Conservation (phyloP, 129 eudicot genomes). For the Escallonia rubra region DNA sequence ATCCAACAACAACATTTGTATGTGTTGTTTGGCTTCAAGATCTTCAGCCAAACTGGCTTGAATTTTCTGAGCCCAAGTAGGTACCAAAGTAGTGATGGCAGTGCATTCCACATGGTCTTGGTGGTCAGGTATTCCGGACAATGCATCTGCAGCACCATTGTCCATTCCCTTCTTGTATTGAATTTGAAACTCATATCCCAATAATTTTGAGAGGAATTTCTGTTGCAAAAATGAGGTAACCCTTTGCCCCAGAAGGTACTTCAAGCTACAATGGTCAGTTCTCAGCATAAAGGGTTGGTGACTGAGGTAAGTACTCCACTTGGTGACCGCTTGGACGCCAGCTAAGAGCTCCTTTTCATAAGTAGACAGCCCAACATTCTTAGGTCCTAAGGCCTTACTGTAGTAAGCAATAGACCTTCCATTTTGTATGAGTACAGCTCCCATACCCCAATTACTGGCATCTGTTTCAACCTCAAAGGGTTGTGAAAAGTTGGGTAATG, state of each 20-base stretch:
- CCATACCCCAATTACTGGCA: background rate
- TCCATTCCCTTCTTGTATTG: background rate
- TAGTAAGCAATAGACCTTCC: conserved; percentile 3
- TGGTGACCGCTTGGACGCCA: background rate
- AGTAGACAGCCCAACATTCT: background rate
- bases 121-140: background rate
- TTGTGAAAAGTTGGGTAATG: conserved; percentile 3
- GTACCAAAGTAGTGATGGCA: too few relatives aligned
- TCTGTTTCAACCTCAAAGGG: background rate
- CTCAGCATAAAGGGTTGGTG: background rate
- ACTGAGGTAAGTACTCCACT: background rate
- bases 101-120: too few relatives aligned
- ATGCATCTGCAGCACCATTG: background rate
- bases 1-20: background rate
- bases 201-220: background rate
- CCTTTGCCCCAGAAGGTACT: background rate
- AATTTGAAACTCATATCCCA: background rate
- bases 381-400: background rate
- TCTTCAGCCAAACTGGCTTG: background rate
- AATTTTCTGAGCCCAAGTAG: too few relatives aligned
- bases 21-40: background rate
- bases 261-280: background rate
- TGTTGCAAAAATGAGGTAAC: background rate
- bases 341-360: conserved; percentile 11
- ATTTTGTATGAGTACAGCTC: background rate